Base-by-base conservation (phyloP, 129 eudicot genomes). In the Glebionis coronaria region DNA sequence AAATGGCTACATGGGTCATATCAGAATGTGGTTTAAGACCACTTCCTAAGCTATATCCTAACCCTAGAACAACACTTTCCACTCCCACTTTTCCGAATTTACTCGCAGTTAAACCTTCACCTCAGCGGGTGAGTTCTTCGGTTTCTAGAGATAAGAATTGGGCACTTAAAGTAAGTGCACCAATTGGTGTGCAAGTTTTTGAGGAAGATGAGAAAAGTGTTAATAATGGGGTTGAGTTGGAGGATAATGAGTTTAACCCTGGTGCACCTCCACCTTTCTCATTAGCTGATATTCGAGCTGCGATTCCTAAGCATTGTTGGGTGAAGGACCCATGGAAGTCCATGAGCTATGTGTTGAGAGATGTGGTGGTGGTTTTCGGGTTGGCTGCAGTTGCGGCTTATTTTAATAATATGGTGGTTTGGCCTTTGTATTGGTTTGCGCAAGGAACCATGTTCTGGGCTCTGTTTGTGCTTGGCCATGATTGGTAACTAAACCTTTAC, bases 391-490 rank as follows among this genome's bases (percentile, higher is more conserved):
- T 66, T 29, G 97, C 99, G n/a, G 84, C 90, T 44, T 63, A 63
- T 65, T 79, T 84, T 31, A 81, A 93, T 63, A 84, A 62, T 23
- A 84, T 90, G 99, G 74, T 56, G 79, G 95, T 87, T 79, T 93
- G 99, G 99, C 99, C 99, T 72, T 76, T 93, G 42, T 93, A 93
- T 74, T 93, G 99, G 99, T 46, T 84, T 72, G 97, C 95, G 78
- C 99, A 93, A 72, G 84, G 97, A 13, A 93, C 99, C 45, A 93
- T 89, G 97, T 93, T 93, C 63, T 93, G 99, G 99, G 99, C 99
- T 61, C 72, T 93, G 29, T 93, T 93, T 86, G 99, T 93, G 81
- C 99, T 93, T 86, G 99, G 99, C 23, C 99, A 93, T 84, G 99
- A 93, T 71, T 93, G 99, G 99, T 93, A 83, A 81, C 13, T 31